Conservation (phyloP, 2,329 filamentous ascomycete genomes). For the Aspergillus japonicus region DNA sequence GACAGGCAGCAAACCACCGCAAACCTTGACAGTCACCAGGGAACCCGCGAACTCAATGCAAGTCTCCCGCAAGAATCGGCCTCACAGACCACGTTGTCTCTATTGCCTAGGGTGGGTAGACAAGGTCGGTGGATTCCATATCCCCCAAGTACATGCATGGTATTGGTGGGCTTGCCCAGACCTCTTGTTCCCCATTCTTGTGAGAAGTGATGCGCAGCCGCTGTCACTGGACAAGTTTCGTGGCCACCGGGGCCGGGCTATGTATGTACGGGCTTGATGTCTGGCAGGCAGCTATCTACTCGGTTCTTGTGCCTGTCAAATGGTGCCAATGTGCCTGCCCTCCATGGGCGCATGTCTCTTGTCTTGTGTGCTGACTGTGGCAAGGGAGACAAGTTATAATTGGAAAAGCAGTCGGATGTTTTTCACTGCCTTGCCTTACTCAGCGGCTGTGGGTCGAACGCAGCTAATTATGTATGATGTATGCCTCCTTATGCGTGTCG, state of each 20-base stretch:
- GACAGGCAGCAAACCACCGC: too few relatives aligned
- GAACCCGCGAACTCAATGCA: background rate
- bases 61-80: background rate
- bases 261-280: background rate
- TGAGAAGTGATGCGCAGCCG: background rate
- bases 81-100: background rate
- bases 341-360: background rate
- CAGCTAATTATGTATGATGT: background rate
- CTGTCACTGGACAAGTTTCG: background rate
- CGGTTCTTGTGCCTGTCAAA: background rate
- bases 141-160: background rate
- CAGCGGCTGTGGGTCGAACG: background rate
- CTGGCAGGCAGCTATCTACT: too few relatives aligned
- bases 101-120: background rate
- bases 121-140: background rate
- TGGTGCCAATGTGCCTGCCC: background rate
- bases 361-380: background rate
- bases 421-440: slow-evolving; percentile 1
- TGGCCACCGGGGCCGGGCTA: background rate
- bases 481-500: background rate
- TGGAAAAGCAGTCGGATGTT: background rate
- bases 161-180: background rate
- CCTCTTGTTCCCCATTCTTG: background rate
- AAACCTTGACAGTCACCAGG: background rate
- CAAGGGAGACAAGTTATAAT: slow-evolving; percentile 2